Evolutionary conservation across 2,329 filamentous ascomycete species (phyloP).

Genomic region (Cercospora canescens): DNA sequence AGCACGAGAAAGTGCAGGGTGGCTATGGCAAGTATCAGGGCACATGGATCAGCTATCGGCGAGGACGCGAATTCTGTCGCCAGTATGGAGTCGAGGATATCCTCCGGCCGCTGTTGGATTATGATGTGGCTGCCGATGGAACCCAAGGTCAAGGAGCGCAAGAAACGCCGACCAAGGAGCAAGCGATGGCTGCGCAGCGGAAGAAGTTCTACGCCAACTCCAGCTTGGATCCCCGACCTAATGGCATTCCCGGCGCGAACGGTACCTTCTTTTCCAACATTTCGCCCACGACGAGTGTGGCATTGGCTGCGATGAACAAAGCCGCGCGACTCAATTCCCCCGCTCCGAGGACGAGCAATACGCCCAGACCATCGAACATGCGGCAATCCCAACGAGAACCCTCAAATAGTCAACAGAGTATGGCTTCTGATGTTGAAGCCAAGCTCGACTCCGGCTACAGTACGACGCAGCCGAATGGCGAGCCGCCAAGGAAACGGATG

Average conservation of each 20-base stretch:
- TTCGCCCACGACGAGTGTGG: slow-evolving; percentile 86
- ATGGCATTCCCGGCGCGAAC: slow-evolving; percentile 48
- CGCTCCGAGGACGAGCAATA: slow-evolving; percentile 63
- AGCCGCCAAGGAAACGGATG: slow-evolving; percentile 80
- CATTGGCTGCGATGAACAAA: slow-evolving; percentile 95
- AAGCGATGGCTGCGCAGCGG: slow-evolving; percentile 89
- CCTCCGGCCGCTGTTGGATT: slow-evolving; percentile 71
- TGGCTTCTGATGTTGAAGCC: slow-evolving; percentile 42
- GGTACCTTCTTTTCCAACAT: slow-evolving; percentile 98
- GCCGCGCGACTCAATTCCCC: slow-evolving; percentile 85
- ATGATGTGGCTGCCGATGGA: slow-evolving; percentile 77
- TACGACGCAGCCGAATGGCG: slow-evolving; percentile 57
- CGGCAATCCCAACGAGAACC: slow-evolving; percentile 73
- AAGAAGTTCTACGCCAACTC: slow-evolving; percentile 84
- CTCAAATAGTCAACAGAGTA: slow-evolving; percentile 77
- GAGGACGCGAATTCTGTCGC: slow-evolving; percentile 88
- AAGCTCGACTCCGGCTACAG: slow-evolving; percentile 69
- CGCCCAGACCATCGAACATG: slow-evolving; percentile 64
- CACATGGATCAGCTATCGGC: slow-evolving; percentile 94
- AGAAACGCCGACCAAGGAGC: slow-evolving; percentile 96
- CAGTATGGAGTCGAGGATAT: slow-evolving; percentile 75
- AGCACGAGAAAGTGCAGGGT: slow-evolving; percentile 97
- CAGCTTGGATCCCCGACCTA: slow-evolving; percentile 60
- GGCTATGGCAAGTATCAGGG: slow-evolving; percentile 99
- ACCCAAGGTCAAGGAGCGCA: slow-evolving; percentile 70